Evolutionary conservation across 129 eudicot species (phyloP).

Genomic region (Heracleum sosnowskyi): DNA sequence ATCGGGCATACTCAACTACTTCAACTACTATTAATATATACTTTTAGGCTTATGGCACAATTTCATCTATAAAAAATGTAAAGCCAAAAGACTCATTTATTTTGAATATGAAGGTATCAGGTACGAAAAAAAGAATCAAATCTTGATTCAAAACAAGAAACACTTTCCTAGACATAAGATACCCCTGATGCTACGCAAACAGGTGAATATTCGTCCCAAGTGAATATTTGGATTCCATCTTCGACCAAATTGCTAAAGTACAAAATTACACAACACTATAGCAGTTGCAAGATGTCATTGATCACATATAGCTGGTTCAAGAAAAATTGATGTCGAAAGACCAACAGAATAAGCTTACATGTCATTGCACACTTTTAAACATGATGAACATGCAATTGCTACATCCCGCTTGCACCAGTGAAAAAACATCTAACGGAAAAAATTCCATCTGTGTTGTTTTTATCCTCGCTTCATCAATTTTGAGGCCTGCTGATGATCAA

Average conservation of each 20-base stretch:
- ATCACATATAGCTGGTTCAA: not conserved
- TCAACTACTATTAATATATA: not conserved
- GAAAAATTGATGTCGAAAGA: not conserved
- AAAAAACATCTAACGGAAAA: not conserved
- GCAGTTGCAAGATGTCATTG: not conserved
- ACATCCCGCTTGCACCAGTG: not conserved
- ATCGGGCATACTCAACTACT: not conserved
- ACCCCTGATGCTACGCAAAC: not conserved
- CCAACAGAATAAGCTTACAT: not conserved
- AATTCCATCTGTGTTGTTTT: not conserved
- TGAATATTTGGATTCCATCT: not conserved
- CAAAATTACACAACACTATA: not conserved
- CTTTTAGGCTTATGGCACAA: not conserved
- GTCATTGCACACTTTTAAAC: not conserved
- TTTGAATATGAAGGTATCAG: not conserved
- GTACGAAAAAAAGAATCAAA: not conserved
- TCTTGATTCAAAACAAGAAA: not conserved
- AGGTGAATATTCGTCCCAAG: not conserved
- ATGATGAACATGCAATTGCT: not conserved
- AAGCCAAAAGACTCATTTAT: not conserved
- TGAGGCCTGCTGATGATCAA: not conserved
- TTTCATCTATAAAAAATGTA: too few relatives aligned
- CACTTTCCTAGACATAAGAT: not conserved
- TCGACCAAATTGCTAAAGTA: not conserved
- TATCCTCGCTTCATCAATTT: not conserved